Evolutionary conservation across 108 stramenopile genomes (phyloP), one percentile per base, ranked within the genome.

Genomic region (Poteriospumella lacustris): DNA sequence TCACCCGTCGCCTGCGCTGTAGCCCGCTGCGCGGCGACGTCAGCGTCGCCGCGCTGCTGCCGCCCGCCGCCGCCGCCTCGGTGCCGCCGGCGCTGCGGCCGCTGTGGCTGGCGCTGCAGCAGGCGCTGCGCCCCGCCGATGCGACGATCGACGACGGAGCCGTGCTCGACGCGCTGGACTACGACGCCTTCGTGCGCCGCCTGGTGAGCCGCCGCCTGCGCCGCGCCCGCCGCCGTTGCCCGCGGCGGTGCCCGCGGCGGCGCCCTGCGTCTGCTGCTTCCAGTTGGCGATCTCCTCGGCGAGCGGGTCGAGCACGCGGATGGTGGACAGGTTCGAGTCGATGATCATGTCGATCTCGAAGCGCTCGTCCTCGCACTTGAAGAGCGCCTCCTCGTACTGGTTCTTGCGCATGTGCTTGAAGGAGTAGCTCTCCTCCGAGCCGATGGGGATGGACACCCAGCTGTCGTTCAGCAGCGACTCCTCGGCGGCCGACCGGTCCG

Each of bases 321-420:
- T 90, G n/a, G 95, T 91, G 44, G 83, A 73, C 9, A 84, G 76
- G 80, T 95, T 96, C 0, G 92, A 84, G 76, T 97, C 98, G 59
- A 97, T 96, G 39, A 95, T 94, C 93, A 97, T 96, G 82, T 99
- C 98, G 38, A 97, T 90, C 85, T 99, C 98, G 81, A 89, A 95
- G n/a, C 96, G 87, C 85, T 97, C 96, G 83, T 99, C 98, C 82
- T 99, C 98, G 68, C 87, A 89, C 43, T 93, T 88, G 83, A 98
- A 99, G 1, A 99, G 87, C 0, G 89, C 86, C 76, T 99, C 97
- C 75, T 99, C 98, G 81, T 92, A 90, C 44, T 89, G 89, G 81
- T 97, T 98, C 44, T 93, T 90, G 36, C 97, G 91, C 92, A 96
- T 93, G 78, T 97, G 96, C 76, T 95, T 94, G 79, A 97, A 99